phyloP scores from a whole-genome alignment of 2,329 filamentous ascomycete genomes.

The Diaporthe amygdali region DNA sequence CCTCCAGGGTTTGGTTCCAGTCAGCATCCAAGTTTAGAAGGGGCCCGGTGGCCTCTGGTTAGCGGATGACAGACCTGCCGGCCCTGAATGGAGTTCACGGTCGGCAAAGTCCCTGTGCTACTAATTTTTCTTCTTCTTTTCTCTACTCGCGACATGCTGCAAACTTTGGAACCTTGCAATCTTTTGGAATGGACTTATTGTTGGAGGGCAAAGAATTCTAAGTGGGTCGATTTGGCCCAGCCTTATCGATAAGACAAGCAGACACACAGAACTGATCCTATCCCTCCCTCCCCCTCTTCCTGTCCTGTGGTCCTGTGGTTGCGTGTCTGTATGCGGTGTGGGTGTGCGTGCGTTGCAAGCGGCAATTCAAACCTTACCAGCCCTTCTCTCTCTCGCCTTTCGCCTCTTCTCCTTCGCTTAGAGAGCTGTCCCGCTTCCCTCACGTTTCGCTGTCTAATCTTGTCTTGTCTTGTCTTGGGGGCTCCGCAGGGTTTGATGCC shows the following conservation, averaged over 20 bases:
- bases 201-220: background rate
- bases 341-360: background rate
- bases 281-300: background rate
- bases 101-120: background rate
- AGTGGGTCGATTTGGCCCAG: background rate
- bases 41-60: background rate
- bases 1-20: background rate
- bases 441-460: background rate
- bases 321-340: background rate
- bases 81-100: background rate
- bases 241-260: constrained; percentile 12
- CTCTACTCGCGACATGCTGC: background rate
- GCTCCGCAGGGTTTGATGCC: background rate
- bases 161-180: background rate
- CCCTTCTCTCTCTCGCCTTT: background rate
- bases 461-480: background rate
- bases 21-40: constrained; percentile 9
- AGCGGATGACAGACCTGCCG: background rate
- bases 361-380: background rate
- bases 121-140: background rate
- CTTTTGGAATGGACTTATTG: background rate
- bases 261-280: too few relatives aligned
- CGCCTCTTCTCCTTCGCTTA: background rate
- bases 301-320: background rate
- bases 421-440: background rate